Percentiles rank a stretch among this genome's conserved stretches.
Evolutionary conservation across 2,329 filamentous ascomycete genomes (phyloP).

Genomic region (Zymoseptoria passerinii): DNA sequence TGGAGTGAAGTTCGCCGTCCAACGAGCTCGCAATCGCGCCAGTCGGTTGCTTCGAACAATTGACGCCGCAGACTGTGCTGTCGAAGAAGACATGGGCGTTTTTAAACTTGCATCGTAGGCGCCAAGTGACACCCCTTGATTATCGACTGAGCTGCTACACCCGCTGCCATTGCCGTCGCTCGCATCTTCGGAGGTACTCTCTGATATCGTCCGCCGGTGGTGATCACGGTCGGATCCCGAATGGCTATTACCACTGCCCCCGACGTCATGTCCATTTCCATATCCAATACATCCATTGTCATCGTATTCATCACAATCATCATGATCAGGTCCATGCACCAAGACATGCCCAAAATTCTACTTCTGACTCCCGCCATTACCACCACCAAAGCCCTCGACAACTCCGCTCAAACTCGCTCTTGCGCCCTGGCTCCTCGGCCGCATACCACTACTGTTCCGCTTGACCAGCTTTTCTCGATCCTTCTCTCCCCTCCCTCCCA

Average conservation of each 20-base stretch:
- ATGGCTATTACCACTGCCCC: neutral
- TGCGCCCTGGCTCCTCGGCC: constrained; percentile 10
- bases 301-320: neutral
- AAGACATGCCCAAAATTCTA: neutral
- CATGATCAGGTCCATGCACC: neutral
- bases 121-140: neutral
- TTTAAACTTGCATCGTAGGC: neutral
- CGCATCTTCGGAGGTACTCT: neutral
- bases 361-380: neutral
- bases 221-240: neutral
- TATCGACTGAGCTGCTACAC: neutral
- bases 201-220: neutral
- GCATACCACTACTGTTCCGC: constrained; percentile 17
- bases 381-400: neutral
- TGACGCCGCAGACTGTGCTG: too few relatives aligned
- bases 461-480: constrained; percentile 23
- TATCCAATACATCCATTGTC: neutral
- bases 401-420: neutral
- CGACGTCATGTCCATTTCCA: neutral
- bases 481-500: constrained; percentile 4
- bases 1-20: too few relatives aligned
- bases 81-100: neutral
- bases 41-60: too few relatives aligned
- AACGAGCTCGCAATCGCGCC: too few relatives aligned
- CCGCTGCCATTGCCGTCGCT: neutral